A percentile compares a stretch with the other conserved stretches of the same genome.
Evolutionary conservation across 1,284 basidiomycete species (phyloP).

Genomic region (Marasmius oreades): DNA sequence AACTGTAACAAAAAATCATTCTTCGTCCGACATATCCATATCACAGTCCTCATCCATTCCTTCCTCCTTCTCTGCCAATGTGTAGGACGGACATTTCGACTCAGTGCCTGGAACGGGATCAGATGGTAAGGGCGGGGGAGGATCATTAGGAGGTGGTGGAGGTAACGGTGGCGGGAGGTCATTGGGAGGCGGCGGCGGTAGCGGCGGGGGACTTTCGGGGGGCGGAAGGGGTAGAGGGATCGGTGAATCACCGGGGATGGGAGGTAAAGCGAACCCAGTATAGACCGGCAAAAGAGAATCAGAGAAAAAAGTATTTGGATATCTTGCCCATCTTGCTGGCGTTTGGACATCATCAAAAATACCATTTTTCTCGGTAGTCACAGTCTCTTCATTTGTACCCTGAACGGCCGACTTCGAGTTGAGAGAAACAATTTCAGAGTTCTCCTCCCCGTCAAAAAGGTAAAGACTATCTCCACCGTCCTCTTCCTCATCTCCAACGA

Average conservation of each 20-base stretch:
- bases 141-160: conserved; percentile 10
- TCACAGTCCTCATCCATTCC: conserved; percentile 9
- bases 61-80: neutral
- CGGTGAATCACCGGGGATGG: conserved; percentile 17
- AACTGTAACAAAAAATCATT: conserved; percentile 1
- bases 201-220: neutral
- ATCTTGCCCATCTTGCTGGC: conserved; percentile 55
- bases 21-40: conserved; percentile 18
- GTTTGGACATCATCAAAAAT: conserved; percentile 9
- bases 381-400: neutral
- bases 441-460: conserved; percentile 25
- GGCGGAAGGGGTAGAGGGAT: neutral
- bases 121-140: conserved; percentile 13
- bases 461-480: conserved; percentile 29
- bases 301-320: conserved; percentile 58
- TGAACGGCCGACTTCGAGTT: neutral
- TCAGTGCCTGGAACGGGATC: neutral
- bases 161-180: conserved; percentile 1
- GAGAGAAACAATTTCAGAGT: too few relatives aligned
- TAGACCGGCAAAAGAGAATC: conserved; percentile 54
- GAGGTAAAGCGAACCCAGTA: conserved; percentile 36
- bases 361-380: too few relatives aligned
- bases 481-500: conserved; percentile 21
- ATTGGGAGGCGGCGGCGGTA: neutral
- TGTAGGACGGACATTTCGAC: neutral